These are phyloP conservation scores for Candida glucosophila DNA, from an alignment of 1,139 yeast genomes.

Conservation along the genomic window DNA sequence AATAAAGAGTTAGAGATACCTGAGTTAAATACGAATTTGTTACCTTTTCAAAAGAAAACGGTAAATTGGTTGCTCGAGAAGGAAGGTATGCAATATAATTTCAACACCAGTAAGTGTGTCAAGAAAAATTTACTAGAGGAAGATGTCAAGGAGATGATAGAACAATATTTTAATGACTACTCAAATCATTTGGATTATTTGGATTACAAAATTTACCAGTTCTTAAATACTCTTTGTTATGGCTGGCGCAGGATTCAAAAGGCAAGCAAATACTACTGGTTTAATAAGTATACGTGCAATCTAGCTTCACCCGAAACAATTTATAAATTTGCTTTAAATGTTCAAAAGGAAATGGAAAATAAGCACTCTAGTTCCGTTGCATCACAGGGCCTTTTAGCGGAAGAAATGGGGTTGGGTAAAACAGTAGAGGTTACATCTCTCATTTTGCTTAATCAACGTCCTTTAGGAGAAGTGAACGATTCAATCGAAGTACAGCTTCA, in stretches of 20 bases:
- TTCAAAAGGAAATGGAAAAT: constrained; percentile 9
- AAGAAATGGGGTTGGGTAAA: constrained; percentile 96
- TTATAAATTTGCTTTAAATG: constrained; percentile 15
- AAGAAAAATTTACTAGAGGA: constrained; percentile 10
- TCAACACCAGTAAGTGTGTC: constrained; percentile 14
- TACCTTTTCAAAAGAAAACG: constrained; percentile 55
- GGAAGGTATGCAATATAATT: constrained; percentile 45
- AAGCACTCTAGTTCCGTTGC: constrained; percentile 16
- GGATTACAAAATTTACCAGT: constrained; percentile 9
- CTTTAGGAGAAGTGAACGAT: constrained; percentile 34
- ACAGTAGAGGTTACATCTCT: constrained; percentile 77
- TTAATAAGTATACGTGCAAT: constrained; percentile 42
- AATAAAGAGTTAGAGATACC: constrained; percentile 27
- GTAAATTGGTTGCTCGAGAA: constrained; percentile 55
- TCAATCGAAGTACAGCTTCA: constrained; percentile 25
- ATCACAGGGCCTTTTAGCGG: constrained; percentile 71
- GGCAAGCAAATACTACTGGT: constrained; percentile 25
- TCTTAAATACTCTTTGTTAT: constrained; percentile 33
- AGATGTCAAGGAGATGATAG: constrained; percentile 4
- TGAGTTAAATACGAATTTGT: constrained; percentile 38
- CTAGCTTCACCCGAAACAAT: constrained; percentile 26
- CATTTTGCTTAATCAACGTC: constrained; percentile 49
- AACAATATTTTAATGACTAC: constrained; percentile 1
- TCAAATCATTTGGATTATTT: constrained; percentile 5
- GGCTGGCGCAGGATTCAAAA: constrained; percentile 40